Conservation (phyloP, 148 eudicot genomes). For the Camellia japonica region DNA sequence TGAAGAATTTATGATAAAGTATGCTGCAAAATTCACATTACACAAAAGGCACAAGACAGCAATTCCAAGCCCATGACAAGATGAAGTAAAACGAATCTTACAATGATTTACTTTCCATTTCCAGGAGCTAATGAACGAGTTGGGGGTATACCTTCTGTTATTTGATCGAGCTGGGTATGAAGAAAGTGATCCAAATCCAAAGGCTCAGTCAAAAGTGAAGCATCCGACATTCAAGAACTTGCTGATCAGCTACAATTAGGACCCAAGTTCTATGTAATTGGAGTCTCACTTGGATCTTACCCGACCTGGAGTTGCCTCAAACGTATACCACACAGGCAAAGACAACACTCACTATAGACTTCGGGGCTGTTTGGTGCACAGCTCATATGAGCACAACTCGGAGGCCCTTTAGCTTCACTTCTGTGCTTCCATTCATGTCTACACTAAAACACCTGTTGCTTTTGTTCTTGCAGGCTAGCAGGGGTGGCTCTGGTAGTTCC, state of each 20-base stretch:
- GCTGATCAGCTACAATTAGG: slow-evolving; percentile 62
- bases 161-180: slow-evolving; percentile 70
- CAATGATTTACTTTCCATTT: slow-evolving; percentile 45
- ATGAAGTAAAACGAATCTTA: slow-evolving; percentile 12
- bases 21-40: background rate
- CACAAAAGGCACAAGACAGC: slow-evolving; percentile 1
- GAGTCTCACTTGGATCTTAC: slow-evolving; percentile 58
- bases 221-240: slow-evolving; percentile 60
- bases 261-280: slow-evolving; percentile 60
- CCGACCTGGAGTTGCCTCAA: slow-evolving; percentile 61
- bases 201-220: slow-evolving; percentile 47
- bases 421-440: background rate
- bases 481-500: slow-evolving; percentile 65
- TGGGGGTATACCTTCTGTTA: slow-evolving; percentile 52
- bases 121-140: slow-evolving; percentile 53
- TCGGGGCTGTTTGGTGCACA: no score
- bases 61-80: background rate
- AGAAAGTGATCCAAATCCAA: slow-evolving; percentile 68
- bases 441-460: background rate
- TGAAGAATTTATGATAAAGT: background rate
- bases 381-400: no score
- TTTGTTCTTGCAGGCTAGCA: slow-evolving; percentile 45
- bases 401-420: no score
- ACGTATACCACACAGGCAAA: slow-evolving; percentile 55
- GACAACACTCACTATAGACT: slow-evolving; percentile 8